These are phyloP conservation scores for Dothideomycetes sp. DNA, from an alignment of 2,329 filamentous ascomycete species.

Conservation along the genomic window DNA sequence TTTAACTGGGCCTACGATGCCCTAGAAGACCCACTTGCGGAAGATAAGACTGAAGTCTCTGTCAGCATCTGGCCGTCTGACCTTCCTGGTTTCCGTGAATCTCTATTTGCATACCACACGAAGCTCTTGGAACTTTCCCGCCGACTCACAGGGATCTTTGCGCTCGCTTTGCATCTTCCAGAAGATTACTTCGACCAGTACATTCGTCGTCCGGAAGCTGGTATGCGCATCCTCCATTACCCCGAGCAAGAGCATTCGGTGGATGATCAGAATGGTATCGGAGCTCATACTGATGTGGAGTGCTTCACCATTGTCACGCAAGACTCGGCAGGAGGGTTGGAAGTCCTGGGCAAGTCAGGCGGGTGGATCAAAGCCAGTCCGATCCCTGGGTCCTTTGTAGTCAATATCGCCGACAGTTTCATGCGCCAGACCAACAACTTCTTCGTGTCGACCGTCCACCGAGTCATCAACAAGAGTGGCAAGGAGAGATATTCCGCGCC, in stretches of 20 bases:
- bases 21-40: neutral
- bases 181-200: slow-evolving; percentile 33
- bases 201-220: slow-evolving; percentile 27
- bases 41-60: too few species aligned
- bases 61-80: slow-evolving; percentile 30
- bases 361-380: slow-evolving; percentile 37
- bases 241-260: too few species aligned
- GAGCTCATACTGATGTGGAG: slow-evolving; percentile 36
- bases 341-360: slow-evolving; percentile 32
- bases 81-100: slow-evolving; percentile 41
- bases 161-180: slow-evolving; percentile 32
- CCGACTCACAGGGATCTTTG: slow-evolving; percentile 32
- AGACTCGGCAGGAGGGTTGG: slow-evolving; percentile 31
- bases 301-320: slow-evolving; percentile 39
- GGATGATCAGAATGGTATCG: too few species aligned
- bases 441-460: slow-evolving; percentile 47
- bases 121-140: slow-evolving; percentile 24
- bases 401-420: slow-evolving; percentile 38
- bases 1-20: slow-evolving; percentile 18
- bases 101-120: slow-evolving; percentile 37
- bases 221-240: slow-evolving; percentile 34
- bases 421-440: slow-evolving; percentile 39
- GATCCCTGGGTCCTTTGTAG: slow-evolving; percentile 36
- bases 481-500: slow-evolving; percentile 47
- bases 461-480: slow-evolving; percentile 45